A percentile compares a stretch with the other conserved stretches of the same genome.
phyloP scores from a whole-genome alignment of 2,329 filamentous ascomycete species.

The Xylaria sp. region DNA sequence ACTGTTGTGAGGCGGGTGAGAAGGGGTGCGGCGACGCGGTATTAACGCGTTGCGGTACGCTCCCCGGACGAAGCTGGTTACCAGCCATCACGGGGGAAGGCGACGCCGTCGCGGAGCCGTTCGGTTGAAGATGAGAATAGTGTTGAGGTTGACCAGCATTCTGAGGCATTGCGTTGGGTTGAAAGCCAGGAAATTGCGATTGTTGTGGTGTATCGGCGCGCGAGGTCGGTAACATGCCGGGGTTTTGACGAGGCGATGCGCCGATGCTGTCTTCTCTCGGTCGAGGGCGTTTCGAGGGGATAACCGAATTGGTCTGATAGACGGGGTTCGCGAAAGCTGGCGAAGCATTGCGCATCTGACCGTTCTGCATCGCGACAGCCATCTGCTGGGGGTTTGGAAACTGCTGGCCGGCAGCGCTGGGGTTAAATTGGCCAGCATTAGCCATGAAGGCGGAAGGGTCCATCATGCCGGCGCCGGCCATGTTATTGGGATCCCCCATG shows the following conservation, averaged over 20 bases:
- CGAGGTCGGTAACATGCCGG: conserved; percentile 79
- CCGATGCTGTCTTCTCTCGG: conserved; percentile 85
- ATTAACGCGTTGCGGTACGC: conserved; percentile 81
- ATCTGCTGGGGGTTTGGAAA: conserved; percentile 68
- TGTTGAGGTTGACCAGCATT: conserved; percentile 72
- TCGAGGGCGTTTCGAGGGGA: conserved; percentile 88
- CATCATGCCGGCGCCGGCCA: conserved; percentile 66
- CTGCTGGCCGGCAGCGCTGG: conserved; percentile 59
- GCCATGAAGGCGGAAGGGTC: conserved; percentile 72
- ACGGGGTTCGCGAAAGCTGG: conserved; percentile 80
- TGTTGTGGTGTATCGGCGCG: conserved; percentile 94
- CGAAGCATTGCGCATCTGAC: conserved; percentile 83
- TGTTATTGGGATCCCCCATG: conserved; percentile 68
- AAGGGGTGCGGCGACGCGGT: conserved; percentile 94
- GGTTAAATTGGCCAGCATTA: conserved; percentile 68
- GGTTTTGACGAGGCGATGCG: conserved; percentile 80
- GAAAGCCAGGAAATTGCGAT: conserved; percentile 76
- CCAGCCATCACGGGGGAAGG: conserved; percentile 88
- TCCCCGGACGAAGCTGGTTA: conserved; percentile 77
- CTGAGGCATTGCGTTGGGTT: conserved; percentile 70
- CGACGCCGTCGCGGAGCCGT: conserved; percentile 83
- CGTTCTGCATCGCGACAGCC: conserved; percentile 76
- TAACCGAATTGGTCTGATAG: conserved; percentile 85
- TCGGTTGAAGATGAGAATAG: conserved; percentile 85
- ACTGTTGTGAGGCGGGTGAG: conserved; percentile 78